Evolutionary conservation across 2,329 filamentous ascomycete genomes (phyloP), one percentile per base, ranked within the genome.

Genomic region (Aspergillus vadensis): DNA sequence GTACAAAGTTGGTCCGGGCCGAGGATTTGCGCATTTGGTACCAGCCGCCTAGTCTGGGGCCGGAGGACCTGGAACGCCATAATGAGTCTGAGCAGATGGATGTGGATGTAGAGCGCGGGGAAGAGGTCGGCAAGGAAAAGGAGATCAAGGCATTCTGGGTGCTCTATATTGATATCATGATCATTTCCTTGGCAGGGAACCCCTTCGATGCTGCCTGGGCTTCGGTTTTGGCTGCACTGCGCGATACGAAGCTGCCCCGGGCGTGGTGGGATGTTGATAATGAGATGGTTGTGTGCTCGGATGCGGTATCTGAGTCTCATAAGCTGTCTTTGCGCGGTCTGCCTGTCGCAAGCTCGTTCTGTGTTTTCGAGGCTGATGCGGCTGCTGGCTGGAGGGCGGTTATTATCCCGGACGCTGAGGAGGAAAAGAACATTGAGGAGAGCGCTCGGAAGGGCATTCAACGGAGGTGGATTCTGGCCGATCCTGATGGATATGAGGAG

Each of bases 81-180:
- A 72, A 75, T n/a, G 75, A 75, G 27, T 73, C 80, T 32, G 80
- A 84, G 59, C 78, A 80, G 17, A 75, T 81, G 25, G 79, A 77
- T 15, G 80, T 81, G 15, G 80, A 83, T 21, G 80, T 82, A 4
- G 76, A 80, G 57, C 72, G 77, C 23, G 67, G 69, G 5, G 61
- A 65, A 12, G 63, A 68, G 1, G 66, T 65, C 48, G 49, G 65
- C 2, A 69, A 76, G 14, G 66, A 70, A 43, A 74, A 74, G 7
- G 82, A 87, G 63, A 77, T 94, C 10, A 94, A 91, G 73, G 95
- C 90, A 0, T 98, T 96, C 76, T 99, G 94, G 95, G 88, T 91
- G 9, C 86, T 99, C 19, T 97, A 97, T 76, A 91, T 99, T 66
- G 94, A 98, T 72, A 83, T 97, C n/a, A 85, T 97, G 72, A 95